phyloP scores from a whole-genome alignment of 495 filamentous ascomycete genomes.

The Rhypophila decipiens region DNA sequence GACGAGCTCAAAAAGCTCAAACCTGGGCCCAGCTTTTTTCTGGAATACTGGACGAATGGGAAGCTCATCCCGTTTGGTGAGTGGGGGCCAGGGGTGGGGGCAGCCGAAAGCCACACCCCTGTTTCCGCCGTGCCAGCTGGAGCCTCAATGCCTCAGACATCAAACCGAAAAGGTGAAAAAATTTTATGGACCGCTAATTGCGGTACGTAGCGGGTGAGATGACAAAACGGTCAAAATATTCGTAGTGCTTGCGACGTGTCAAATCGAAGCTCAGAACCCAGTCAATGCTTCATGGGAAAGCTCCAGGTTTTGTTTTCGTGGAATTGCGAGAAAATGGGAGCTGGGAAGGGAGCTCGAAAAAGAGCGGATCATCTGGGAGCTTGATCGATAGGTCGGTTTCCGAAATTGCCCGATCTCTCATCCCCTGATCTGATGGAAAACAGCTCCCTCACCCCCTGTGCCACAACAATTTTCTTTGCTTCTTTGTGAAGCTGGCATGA shows the following conservation, averaged over 20 bases:
- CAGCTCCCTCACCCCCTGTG: slow-evolving; percentile 4
- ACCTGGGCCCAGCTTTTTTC: too few species aligned
- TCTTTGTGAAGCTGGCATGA: slow-evolving; percentile 11
- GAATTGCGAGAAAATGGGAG: neutral
- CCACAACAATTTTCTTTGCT: slow-evolving; percentile 5
- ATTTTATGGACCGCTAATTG: too few species aligned
- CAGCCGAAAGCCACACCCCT: neutral
- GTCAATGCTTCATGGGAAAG: too few species aligned
- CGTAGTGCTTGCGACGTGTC: too few species aligned
- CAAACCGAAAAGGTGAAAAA: slow-evolving; percentile 20
- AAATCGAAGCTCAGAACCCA: too few species aligned
- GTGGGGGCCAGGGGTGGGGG: slow-evolving; percentile 20
- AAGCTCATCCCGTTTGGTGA: slow-evolving; percentile 4
- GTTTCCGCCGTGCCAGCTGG: slow-evolving; percentile 8
- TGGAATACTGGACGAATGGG: slow-evolving; percentile 18
- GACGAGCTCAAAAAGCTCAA: too few species aligned
- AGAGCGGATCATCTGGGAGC: neutral
- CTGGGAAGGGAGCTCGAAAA: neutral
- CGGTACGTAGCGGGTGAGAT: too few species aligned
- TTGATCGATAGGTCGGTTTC: slow-evolving; percentile 5
- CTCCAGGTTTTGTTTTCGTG: neutral
- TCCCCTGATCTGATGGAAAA: neutral
- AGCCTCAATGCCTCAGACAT: slow-evolving; percentile 31
- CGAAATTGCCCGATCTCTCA: slow-evolving; percentile 22
- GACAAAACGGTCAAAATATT: too few species aligned